These are phyloP conservation scores for Alternaria viburni DNA, from an alignment of 2,329 filamentous ascomycete species.

Conservation along the genomic window DNA sequence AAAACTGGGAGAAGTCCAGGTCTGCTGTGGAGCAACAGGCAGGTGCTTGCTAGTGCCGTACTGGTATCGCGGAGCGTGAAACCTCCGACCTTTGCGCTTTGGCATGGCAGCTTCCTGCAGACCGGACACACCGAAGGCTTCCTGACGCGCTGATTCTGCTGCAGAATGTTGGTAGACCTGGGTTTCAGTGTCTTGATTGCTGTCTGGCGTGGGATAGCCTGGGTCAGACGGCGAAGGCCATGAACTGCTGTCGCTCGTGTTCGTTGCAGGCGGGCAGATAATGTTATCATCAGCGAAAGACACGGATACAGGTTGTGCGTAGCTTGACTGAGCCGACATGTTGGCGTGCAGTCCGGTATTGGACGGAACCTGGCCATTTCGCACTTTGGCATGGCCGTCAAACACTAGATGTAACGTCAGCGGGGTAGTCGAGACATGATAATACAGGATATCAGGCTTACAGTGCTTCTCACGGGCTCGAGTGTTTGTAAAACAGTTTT, in stretches of 20 bases:
- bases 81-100: neutral
- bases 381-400: rapidly evolving
- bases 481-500: conserved; percentile 10
- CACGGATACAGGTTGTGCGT: neutral
- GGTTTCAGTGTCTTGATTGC: no score
- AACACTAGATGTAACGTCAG: neutral
- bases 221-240: neutral
- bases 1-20: neutral
- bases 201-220: neutral
- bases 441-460: neutral
- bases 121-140: neutral
- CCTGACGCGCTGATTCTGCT: neutral
- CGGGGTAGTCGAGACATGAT: neutral
- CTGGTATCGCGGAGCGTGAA: neutral
- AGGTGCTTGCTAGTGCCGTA: neutral
- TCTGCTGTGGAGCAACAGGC: neutral
- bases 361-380: rapidly evolving
- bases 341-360: no score
- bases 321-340: no score
- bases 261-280: neutral
- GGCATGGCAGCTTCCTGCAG: no score
- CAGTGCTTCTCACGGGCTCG: conserved; percentile 7
- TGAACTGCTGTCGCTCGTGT: neutral
- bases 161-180: neutral
- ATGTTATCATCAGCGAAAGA: neutral